Evolutionary conservation across 2,329 filamentous ascomycete genomes (phyloP), one percentile per base, ranked within the genome.

Genomic region (Cytospora mali): DNA sequence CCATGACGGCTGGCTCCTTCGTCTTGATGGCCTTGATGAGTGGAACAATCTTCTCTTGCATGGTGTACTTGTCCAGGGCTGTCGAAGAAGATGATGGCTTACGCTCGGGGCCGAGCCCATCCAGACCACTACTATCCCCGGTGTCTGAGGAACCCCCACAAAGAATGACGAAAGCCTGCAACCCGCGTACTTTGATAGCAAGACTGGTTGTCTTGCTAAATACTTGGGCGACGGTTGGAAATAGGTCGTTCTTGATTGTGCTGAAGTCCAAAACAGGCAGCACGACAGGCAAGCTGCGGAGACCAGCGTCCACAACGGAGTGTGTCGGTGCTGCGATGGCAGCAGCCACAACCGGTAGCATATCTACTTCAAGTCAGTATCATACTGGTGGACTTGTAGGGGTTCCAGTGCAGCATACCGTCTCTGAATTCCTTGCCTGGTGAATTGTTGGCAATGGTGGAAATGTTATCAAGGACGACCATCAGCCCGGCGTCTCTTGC

Each of bases 1-100:
- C 90, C 91, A 98, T 98, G 11, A 99, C 95, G 9, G 93, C 93
- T 0, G 95, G 95, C 74, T 99, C 95, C 73, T 97, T 98, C 0
- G 95, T 99, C 76, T 97, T 98, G 78, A 99, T 98, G 2, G 83
- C 93, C 71, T 91, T 93, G 65, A 99, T 82, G 5, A 98, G 79
- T 0, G 95, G 95, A 0, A 98, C 85, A 35, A 99, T 91, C 79
- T 97, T 98, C 73, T 99, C 95, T 74, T 99, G 95, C 78, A 99
- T 94, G 0, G 95, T 98, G 72, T 95, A 98, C 75, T 98, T 98
- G 78, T 99, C 95, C 29, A 99, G 80, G 3, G 94, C 93, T 2
- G 88, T 92, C 0, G 89, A 89, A 1, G 85, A 90, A 4, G 84
- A 84, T 2, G 83, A 79, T 71, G 88, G 88, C 62, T 85, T 83